phyloP scores from a whole-genome alignment of 345 rosid species.

The Gossypium bickii region DNA sequence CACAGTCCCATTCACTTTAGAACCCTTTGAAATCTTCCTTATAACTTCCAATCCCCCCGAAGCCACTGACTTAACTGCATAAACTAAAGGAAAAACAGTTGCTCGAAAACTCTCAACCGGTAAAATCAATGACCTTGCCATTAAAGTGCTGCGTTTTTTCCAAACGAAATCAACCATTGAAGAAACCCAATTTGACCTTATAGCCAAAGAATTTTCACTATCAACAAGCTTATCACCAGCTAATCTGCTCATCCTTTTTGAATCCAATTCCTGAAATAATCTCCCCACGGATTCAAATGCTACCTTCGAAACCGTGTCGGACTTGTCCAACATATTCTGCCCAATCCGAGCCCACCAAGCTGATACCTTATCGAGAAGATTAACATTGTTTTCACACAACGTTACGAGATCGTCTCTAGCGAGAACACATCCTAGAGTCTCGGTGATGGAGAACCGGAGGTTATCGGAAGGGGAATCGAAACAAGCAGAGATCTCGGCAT shows the following conservation, averaged over 20 bases:
- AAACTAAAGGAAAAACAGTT: constrained; percentile 81
- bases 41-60: constrained; percentile 79
- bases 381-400: constrained; percentile 77
- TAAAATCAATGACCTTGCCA: constrained; percentile 79
- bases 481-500: constrained; percentile 69
- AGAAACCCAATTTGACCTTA: constrained; percentile 90
- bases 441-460: constrained; percentile 78
- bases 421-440: constrained; percentile 83
- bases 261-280: constrained; percentile 84
- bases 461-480: constrained; percentile 72
- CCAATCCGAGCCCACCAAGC: constrained; percentile 87
- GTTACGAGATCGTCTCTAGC: constrained; percentile 93
- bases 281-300: constrained; percentile 96
- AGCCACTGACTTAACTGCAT: constrained; percentile 83
- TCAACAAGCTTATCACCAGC: constrained; percentile 97
- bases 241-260: constrained; percentile 83
- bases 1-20: constrained; percentile 34
- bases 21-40: constrained; percentile 62
- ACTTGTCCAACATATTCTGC: constrained; percentile 73
- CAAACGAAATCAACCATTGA: constrained; percentile 83
- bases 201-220: constrained; percentile 84
- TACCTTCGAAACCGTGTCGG: constrained; percentile 82
- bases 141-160: constrained; percentile 66
- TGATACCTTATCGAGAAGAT: constrained; percentile 75
- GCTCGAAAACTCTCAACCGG: constrained; percentile 87